A percentile compares a stretch with the other conserved stretches of the same genome.
phyloP scores from a whole-genome alignment of 2,329 filamentous ascomycete genomes.

The Emergomyces africanus region DNA sequence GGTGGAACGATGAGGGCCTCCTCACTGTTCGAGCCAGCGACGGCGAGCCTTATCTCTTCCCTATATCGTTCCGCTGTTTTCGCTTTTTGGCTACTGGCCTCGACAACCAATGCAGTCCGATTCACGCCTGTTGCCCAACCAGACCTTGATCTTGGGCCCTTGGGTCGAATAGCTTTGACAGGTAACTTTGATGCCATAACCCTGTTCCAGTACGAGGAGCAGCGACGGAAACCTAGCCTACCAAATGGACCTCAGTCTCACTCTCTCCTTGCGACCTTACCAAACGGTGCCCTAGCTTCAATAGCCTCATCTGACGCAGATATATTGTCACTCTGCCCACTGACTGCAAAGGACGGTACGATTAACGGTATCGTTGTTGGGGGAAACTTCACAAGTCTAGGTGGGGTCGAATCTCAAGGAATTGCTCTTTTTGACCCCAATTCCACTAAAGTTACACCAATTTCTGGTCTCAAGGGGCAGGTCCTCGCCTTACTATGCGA shows the following conservation, averaged over 20 bases:
- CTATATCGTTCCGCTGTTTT: conserved; percentile 17
- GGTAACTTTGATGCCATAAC: conserved; percentile 90
- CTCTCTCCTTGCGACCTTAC: conserved; percentile 66
- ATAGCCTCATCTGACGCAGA: conserved; percentile 67
- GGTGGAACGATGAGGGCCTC: conserved; percentile 30
- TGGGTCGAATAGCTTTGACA: conserved; percentile 73
- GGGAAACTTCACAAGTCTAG: conserved; percentile 91
- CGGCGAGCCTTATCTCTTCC: conserved; percentile 26
- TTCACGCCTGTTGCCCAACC: conserved; percentile 25
- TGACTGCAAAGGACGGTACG: conserved; percentile 52
- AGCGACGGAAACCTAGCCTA: conserved; percentile 43
- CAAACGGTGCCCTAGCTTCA: conserved; percentile 69
- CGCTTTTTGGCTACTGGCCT: conserved; percentile 1
- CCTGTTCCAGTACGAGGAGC: conserved; percentile 71
- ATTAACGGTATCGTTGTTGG: conserved; percentile 69
- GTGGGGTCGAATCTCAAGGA: conserved; percentile 59
- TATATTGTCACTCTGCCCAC: conserved; percentile 79
- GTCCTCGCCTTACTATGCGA: conserved; percentile 80
- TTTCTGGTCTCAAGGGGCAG: conserved; percentile 69
- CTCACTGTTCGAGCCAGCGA: conserved; percentile 34
- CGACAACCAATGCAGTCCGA: conserved; percentile 19
- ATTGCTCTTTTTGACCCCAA: conserved; percentile 71
- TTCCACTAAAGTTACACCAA: conserved; percentile 54
- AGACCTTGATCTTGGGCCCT: conserved; percentile 54
- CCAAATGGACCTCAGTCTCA: conserved; percentile 42